phyloP scores from a whole-genome alignment of 495 filamentous ascomycete genomes.

The Hypomontagnella monticulosa region DNA sequence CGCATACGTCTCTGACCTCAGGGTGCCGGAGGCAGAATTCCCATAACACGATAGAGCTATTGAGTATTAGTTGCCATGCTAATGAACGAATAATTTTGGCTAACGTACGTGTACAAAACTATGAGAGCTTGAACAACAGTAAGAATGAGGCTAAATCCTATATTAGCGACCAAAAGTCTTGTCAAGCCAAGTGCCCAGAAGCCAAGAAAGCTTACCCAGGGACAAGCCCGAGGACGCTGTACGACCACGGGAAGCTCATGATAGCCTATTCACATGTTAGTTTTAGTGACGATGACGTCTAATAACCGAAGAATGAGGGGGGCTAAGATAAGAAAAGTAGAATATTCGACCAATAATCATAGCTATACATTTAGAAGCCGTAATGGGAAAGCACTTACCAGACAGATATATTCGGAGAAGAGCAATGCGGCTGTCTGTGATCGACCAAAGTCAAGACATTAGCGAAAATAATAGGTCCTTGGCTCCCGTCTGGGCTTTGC shows the following conservation, averaged over 20 bases:
- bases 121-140: conserved; percentile 77
- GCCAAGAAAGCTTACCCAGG: conserved; percentile 64
- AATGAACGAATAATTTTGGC: neutral
- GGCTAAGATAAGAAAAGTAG: neutral
- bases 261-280: conserved; percentile 65
- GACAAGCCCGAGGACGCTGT: conserved; percentile 85
- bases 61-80: neutral
- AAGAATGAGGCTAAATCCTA: conserved; percentile 66
- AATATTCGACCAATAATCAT: neutral
- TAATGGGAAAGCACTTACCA: conserved; percentile 53
- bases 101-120: conserved; percentile 76
- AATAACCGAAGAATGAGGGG: neutral
- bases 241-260: conserved; percentile 93
- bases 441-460: conserved; percentile 7
- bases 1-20: conserved; percentile 87
- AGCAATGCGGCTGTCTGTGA: conserved; percentile 82
- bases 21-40: conserved; percentile 87
- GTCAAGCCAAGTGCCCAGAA: conserved; percentile 8
- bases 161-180: conserved; percentile 21
- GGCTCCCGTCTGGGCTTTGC: conserved; percentile 9
- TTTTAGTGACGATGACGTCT: neutral
- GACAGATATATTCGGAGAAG: conserved; percentile 91
- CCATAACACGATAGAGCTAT: conserved; percentile 78
- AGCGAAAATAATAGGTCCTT: conserved; percentile 17
- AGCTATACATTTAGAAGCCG: neutral